phyloP scores from a whole-genome alignment of 2,329 filamentous ascomycete genomes.

The Arthrobotrys sinensis region DNA sequence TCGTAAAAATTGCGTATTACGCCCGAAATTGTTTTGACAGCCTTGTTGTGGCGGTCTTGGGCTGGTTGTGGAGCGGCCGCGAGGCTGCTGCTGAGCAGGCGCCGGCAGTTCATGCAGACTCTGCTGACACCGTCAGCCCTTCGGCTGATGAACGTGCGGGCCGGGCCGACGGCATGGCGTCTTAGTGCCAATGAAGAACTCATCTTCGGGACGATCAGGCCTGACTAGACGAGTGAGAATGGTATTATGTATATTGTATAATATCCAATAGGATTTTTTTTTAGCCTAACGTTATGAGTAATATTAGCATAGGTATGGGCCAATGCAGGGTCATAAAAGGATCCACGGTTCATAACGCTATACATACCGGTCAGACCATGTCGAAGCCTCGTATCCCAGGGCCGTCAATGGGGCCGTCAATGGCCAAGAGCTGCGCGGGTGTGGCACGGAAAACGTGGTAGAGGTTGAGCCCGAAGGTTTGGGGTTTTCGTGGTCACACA shows the following conservation, averaged over 20 bases:
- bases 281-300: background rate
- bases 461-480: background rate
- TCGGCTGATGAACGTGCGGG: slow-evolving; percentile 15
- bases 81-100: slow-evolving; percentile 25
- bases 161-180: slow-evolving; percentile 11
- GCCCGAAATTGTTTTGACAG: slow-evolving; percentile 45
- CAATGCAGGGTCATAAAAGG: background rate
- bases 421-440: background rate
- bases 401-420: background rate
- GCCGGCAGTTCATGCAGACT: slow-evolving; percentile 36
- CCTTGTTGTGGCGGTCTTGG: slow-evolving; percentile 35
- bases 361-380: slow-evolving; percentile 18
- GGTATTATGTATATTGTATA: background rate
- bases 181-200: slow-evolving; percentile 22
- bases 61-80: slow-evolving; percentile 29
- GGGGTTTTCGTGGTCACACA: slow-evolving; percentile 28
- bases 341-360: background rate
- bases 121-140: background rate
- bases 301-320: background rate
- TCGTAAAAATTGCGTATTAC: slow-evolving; percentile 51
- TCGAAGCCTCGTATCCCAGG: slow-evolving; percentile 1
- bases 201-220: background rate
- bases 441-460: slow-evolving; percentile 23
- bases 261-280: background rate
- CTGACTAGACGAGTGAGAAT: background rate